These are phyloP conservation scores for Trametes elegans DNA, from an alignment of 768 basidiomycete genomes.

Conservation along the genomic window DNA sequence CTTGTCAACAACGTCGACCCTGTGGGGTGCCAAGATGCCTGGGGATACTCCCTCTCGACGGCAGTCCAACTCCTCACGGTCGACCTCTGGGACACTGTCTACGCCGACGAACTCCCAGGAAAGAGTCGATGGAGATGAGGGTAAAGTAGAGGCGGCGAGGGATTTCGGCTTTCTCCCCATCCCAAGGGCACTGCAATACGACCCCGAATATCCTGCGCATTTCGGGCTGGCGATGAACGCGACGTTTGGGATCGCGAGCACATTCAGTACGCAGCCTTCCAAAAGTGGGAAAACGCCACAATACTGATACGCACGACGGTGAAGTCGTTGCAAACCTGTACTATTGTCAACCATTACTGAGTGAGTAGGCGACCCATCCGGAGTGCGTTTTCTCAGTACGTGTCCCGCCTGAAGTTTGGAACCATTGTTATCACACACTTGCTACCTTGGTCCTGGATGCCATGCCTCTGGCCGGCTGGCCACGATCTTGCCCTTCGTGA, in stretches of 20 bases:
- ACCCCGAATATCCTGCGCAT: constrained; percentile 36
- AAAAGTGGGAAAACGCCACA: too few species aligned
- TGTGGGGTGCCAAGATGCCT: background rate
- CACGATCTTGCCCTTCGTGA: background rate
- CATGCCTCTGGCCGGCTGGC: background rate
- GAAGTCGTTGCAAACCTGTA: constrained; percentile 74
- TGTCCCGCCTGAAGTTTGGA: background rate
- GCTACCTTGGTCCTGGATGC: too few species aligned
- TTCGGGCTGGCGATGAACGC: constrained; percentile 40
- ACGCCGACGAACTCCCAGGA: too few species aligned
- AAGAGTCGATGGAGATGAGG: background rate
- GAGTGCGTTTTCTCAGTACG: background rate
- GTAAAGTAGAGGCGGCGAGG: background rate
- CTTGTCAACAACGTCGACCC: background rate
- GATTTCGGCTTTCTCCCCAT: constrained; percentile 48
- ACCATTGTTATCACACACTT: too few species aligned
- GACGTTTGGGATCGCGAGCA: constrained; percentile 48
- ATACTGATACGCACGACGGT: background rate
- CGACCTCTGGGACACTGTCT: background rate
- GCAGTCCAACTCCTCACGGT: background rate
- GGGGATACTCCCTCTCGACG: too few species aligned
- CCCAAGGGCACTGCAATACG: constrained; percentile 40
- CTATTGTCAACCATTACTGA: constrained; percentile 79
- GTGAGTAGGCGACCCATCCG: constrained; percentile 31
- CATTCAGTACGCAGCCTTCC: constrained; percentile 46